Base-by-base conservation (phyloP, 164 flowering plant species). In the Amborella trichopoda region DNA sequence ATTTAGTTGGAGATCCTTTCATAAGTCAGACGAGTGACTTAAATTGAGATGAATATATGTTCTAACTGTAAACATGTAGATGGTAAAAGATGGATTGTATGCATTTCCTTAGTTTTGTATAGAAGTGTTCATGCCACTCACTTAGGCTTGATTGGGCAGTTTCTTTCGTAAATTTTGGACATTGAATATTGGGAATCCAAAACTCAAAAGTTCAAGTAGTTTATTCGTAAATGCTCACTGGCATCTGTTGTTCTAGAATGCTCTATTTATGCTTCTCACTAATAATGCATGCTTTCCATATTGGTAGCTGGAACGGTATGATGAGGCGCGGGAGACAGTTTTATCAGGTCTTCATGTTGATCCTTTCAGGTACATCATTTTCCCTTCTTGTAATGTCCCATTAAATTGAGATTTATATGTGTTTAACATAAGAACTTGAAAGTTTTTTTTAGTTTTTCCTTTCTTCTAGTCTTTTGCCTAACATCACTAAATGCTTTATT, bases 291-390 rank as follows among this genome's bases (percentile, higher is more conserved):
- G n/a, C 11, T 32, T 32, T 10, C 36, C 13, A 32, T 32, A 10
- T 32, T 32, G 36, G 36, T 32, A 93, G 99, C 65, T 93, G 57
- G 96, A 93, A 52, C 79, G 61, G 55, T 93, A 87, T 67, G 94
- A 77, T 26, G 62, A 65, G 53, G 99, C 96, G 17, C 75, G 73
- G 27, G 87, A 87, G 62, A 65, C 66, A 44, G 71, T 87, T 51
- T 69, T 75, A 59, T 73, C 80, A 5, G 99, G 96, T 8, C 90
- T 87, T 59, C 95, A 84, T 58, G 56, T 80, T 61, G 87, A 87
- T 73, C 86, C 96, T 60, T 58, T 68, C 3, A 74, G 94, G 99
- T 93, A 76, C 55, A 12, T 23, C 22, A 19, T 8, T 37, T 18
- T n/a, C 16, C 14, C n/a, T 8, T 8, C n/a, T 37, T 37, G 2